These are phyloP conservation scores for Phytophthora agathidicida DNA, from an alignment of 352 stramenopile genomes.

Conservation along the genomic window DNA sequence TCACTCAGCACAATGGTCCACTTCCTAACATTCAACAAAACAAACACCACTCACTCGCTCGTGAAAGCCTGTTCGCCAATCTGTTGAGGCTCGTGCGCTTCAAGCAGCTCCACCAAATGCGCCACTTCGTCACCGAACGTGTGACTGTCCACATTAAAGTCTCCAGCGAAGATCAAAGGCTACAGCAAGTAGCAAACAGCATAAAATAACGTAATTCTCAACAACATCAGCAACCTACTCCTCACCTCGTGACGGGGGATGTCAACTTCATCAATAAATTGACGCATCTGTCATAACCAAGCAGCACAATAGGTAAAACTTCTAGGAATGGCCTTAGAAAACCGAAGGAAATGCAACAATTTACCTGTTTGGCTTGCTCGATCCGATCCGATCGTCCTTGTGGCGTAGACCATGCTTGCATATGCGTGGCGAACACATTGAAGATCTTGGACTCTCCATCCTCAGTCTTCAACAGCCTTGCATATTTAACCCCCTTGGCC, in stretches of 20 bases:
- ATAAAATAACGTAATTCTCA: neutral
- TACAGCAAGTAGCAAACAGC: constrained; percentile 19
- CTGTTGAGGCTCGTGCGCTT: constrained; percentile 46
- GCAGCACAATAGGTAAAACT: neutral
- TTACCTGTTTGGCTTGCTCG: constrained; percentile 71
- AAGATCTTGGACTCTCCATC: constrained; percentile 66
- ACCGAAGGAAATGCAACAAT: too few species aligned
- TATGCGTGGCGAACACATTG: constrained; percentile 87
- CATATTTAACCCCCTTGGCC: constrained; percentile 87
- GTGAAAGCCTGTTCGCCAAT: constrained; percentile 72
- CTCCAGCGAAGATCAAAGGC: constrained; percentile 80
- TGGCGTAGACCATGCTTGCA: constrained; percentile 87
- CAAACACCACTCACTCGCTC: constrained; percentile 65
- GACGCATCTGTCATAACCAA: constrained; percentile 48
- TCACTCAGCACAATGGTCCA: neutral
- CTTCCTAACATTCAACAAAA: neutral
- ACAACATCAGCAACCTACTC: neutral
- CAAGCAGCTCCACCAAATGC: constrained; percentile 61
- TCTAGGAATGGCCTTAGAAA: too few species aligned
- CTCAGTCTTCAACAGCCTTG: constrained; percentile 69
- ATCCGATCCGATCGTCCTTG: constrained; percentile 64
- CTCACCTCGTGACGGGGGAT: constrained; percentile 75
- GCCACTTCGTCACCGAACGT: constrained; percentile 75
- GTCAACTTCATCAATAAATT: constrained; percentile 61
- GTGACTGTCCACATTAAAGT: constrained; percentile 89